Base-by-base conservation (phyloP, 768 basidiomycete genomes). In the Rubroboletus satanas region DNA sequence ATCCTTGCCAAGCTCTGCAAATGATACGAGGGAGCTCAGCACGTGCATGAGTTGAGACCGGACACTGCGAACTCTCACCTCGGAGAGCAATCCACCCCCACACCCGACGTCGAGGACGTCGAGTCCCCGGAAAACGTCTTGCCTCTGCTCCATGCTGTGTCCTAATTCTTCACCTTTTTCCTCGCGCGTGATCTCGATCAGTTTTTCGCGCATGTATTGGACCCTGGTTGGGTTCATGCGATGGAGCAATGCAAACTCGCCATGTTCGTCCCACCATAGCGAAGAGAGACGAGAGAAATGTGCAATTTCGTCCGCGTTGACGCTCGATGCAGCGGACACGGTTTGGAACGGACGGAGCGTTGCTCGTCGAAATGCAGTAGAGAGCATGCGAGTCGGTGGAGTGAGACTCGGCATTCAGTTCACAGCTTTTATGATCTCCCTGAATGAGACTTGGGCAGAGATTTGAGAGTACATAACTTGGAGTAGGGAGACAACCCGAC, bases 251-350 rank as follows among this genome's bases (percentile, higher is more conserved):
- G 75, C 78, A 67, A 96, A 95, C 70, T 98, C 95, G 61, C 96
- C 95, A 18, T 78, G 81, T 66, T 96, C 92, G 71, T 95, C 85
- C 94, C 95, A 98, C 95, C 95, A 98, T 64, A 85, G 78, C n/a
- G 88, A 84, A 2, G 93, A 91, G 5, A 97, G 83, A 28, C 80
- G 78, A 3, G 94, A 92, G 70, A 98, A 97, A 69, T 92, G 90
- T 0, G 88, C 84, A 37, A 97, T 88, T 71, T 98, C 95, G 50
- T 77, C 79, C 0, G 78, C 67, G 67, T 96, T 94, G 62, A 93
- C 79, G 37, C 56, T 69, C 7, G 69, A 54, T 18, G 55, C 33
- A 4, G 52, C 12, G 33, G 59, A 62, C 8, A 56, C 62, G 0
- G 69, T 63, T 26, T 72, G 66, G 14, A 72, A 52, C 8, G 26